Base-by-base conservation (phyloP, 1,284 basidiomycete species). In the Porodaedalea pini region DNA sequence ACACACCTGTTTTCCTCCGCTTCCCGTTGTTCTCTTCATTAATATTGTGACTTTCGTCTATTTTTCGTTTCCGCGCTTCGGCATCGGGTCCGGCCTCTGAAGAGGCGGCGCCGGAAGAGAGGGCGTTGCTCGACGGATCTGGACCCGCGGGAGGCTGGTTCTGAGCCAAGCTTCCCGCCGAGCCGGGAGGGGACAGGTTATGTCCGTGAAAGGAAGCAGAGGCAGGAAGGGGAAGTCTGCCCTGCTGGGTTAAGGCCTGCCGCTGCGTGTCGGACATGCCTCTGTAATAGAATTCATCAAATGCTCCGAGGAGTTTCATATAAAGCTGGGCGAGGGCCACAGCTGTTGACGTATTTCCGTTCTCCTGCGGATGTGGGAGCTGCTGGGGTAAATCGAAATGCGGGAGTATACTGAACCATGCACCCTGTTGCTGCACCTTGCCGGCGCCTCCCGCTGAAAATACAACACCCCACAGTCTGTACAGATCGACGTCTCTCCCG, bases 401-500 rank as follows among this genome's bases (percentile, higher is more conserved):
- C 49, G 72, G 72, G 43, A 82, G 72, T 56, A 87, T 66, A 56
- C 67, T 78, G 69, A 79, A 44, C 79, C 79, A 76, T 69, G 78
- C 66, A 71, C 77, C 71, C 64, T 77, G 71, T 63, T 77, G 70
- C n/a, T 69, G 65, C 21, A 74, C 51, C 65, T 76, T 79, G 61
- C 72, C 69, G 15, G 75, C 72, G 32, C 87, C 87, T 37, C 88
- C 87, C 36, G 71, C 65, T 60, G 79, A 73, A 56, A 73, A 71
- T 39, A 87, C 83, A 40, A 80, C 58, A 10, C 73, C 74, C 83
- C 84, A 90, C 6, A 91, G 71, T 63, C 76, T 85, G 70, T 89
- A 87, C 40, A 94, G 69, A 64, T 87, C 86, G 51, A 93, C 76
- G 66, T 93, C 90, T 69, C 84, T 90, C 19, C 89, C 90, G 2